Evolutionary conservation across 305 asterid genomes (phyloP).

Genomic region (Ajuga reptans): DNA sequence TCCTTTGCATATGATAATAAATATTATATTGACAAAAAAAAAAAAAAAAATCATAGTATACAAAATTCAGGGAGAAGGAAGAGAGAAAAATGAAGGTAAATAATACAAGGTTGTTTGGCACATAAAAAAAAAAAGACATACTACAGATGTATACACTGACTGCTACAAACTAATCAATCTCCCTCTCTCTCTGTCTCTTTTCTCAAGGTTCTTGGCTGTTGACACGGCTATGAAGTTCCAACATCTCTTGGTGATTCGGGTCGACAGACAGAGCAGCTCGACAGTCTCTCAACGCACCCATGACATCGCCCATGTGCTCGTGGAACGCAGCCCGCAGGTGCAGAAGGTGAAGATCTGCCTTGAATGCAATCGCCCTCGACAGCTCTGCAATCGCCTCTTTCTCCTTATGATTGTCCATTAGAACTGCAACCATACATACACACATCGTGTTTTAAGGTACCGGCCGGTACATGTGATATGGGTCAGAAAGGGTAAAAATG

Average conservation of each 20-base stretch:
- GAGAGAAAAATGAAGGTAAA: neutral
- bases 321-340: conserved; percentile 94
- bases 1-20: neutral
- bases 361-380: conserved; percentile 81
- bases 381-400: conserved; percentile 87
- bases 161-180: conserved; percentile 25
- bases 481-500: no score
- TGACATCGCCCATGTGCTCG: conserved; percentile 79
- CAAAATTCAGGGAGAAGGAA: conserved; percentile 18
- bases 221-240: conserved; percentile 91
- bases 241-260: conserved; percentile 96
- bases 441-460: no score
- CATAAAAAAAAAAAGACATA: neutral
- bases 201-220: conserved; percentile 77
- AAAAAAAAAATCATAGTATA: conserved; percentile 22
- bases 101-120: conserved; percentile 19
- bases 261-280: conserved; percentile 93
- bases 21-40: conserved; percentile 30
- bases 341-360: conserved; percentile 88
- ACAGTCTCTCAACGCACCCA: conserved; percentile 84
- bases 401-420: conserved; percentile 91
- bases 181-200: neutral
- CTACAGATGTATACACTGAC: conserved; percentile 18
- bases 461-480: no score
- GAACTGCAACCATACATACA: conserved; percentile 31